Base-by-base conservation (phyloP, 2,329 filamentous ascomycete genomes). In the Fusarium udum region DNA sequence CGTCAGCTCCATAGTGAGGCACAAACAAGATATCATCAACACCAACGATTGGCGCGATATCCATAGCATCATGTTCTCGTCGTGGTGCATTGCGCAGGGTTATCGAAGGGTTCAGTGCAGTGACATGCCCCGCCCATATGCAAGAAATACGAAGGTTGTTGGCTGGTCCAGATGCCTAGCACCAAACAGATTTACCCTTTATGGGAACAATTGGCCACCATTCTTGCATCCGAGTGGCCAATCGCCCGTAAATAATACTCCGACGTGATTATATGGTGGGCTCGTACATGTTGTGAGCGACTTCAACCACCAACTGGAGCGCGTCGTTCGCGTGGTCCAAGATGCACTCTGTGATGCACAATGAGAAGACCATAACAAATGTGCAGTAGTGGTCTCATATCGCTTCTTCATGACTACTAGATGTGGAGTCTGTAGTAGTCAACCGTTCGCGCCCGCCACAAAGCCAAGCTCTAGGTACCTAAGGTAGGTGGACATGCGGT, bases 91-190 rank as follows among this genome's bases (percentile, higher is more conserved):
- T 55, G 36, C 66, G 69, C 63, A 61, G 69, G 59, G 72, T 74
- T 53, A 28, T 61, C 49, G 36, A 72, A 69, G 62, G 52, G 67
- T 58, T 65, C 67, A 69, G 66, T 69, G 62, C 59, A 69, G 66
- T 65, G 62, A 51, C 69, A 55, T 63, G 57, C 62, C 58, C 69
- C 67, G 59, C 68, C 51, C 46, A 66, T 34, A 66, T 61, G 73
- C 64, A 74, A 69, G 73, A 66, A 75, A 75, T 75, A 75, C 73
- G 73, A 75, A 70, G n/a, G 58, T 57, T 64, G 46, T 59, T 55
- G 64, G 58, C 59, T 57, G 59, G 65, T 45, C 69, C 59, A 71
- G 61, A 67, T 53, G 69, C 65, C 42, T 52, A 70, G 57, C 55
- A 67, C 45, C 67, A 55, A 59, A 64, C 56, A 63, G 64, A 75